Evolutionary conservation across 164 flowering plant species (phyloP), one percentile per base, ranked within the genome.

Genomic region (Annona squamosa): DNA sequence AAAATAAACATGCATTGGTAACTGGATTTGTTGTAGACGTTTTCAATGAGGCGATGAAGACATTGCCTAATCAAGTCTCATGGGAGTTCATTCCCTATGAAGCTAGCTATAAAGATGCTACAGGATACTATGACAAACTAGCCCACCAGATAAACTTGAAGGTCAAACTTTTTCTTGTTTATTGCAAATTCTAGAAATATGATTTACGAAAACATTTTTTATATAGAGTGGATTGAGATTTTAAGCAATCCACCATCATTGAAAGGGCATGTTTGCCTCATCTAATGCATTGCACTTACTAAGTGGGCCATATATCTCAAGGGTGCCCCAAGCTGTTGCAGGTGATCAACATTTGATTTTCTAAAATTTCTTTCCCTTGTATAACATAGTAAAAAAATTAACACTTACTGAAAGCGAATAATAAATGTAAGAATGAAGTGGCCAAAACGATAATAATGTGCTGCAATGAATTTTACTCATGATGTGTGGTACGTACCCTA

Each of bases 11-110:
- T 3, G 2, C 1, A n/a, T 12, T 65, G 2, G 19, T 65, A 18
- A 37, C 45, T 9, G 68, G 68, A 4, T 65, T 37, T 18, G 42
- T 43, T 12, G 45, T 65, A 9, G 68, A 65, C 1, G 46, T 65
- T 16, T 65, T 65, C 45, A 65, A 65, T 12, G 47, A 65, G 44
- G 68, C 16, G 68, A 65, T 65, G 18, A 10, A 4, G 2, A 9
- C 46, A 10, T 65, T 65, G 46, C 68, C 68, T 41, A 3, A 65
- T 10, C 16, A 41, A 7, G 68, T 65, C 12, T 42, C 46, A 17
- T 43, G 45, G 12, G 68, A 65, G 45, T 43, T 65, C 68, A 65
- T 65, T 65, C 68, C 68, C 9, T 65, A 9, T 65, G 46, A 13
- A 42, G 43, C 1, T 65, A 46, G 47, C 18, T 46, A 43, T 42